Conservation (phyloP, 495 filamentous ascomycete species). For the Amphirosellinia nigrospora region DNA sequence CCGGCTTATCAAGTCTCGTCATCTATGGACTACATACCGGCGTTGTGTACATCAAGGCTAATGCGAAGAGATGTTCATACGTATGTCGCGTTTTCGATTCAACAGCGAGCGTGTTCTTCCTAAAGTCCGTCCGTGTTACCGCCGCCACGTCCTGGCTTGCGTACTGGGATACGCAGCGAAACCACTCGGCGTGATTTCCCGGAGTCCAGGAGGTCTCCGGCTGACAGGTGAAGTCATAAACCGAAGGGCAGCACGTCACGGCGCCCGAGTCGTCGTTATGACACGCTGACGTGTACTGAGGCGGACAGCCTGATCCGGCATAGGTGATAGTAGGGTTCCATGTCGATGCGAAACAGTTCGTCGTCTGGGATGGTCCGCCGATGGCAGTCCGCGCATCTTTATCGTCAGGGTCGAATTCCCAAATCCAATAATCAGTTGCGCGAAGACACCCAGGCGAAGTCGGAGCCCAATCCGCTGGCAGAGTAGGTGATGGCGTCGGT, state of each 20-base stretch:
- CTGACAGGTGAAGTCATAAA: slow-evolving; percentile 28
- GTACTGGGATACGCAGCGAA: slow-evolving; percentile 31
- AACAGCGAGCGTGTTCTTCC: slow-evolving; percentile 21
- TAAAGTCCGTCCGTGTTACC: slow-evolving; percentile 28
- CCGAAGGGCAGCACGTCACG: slow-evolving; percentile 38
- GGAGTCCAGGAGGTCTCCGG: not conserved
- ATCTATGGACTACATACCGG: slow-evolving; percentile 26
- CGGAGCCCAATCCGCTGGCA: slow-evolving; percentile 32
- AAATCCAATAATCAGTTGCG: slow-evolving; percentile 38
- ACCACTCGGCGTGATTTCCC: slow-evolving; percentile 7
- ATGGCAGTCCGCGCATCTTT: slow-evolving; percentile 34
- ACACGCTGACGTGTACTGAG: slow-evolving; percentile 36
- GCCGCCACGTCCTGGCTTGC: not conserved
- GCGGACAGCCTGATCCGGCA: slow-evolving; percentile 33
- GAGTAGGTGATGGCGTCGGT: slow-evolving; percentile 16
- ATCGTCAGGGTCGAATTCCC: slow-evolving; percentile 24
- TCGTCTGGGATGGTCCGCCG: slow-evolving; percentile 39
- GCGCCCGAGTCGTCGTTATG: slow-evolving; percentile 7
- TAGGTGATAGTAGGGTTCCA: slow-evolving; percentile 33
- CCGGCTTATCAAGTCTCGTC: not conserved
- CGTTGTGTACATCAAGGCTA: slow-evolving; percentile 35
- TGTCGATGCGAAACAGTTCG: slow-evolving; percentile 35
- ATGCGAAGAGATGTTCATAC: slow-evolving; percentile 33
- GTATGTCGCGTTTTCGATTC: slow-evolving; percentile 23
- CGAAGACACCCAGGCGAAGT: slow-evolving; percentile 29